Conservation (phyloP, 179 eudicot genomes). For the Actinidia chinensis region DNA sequence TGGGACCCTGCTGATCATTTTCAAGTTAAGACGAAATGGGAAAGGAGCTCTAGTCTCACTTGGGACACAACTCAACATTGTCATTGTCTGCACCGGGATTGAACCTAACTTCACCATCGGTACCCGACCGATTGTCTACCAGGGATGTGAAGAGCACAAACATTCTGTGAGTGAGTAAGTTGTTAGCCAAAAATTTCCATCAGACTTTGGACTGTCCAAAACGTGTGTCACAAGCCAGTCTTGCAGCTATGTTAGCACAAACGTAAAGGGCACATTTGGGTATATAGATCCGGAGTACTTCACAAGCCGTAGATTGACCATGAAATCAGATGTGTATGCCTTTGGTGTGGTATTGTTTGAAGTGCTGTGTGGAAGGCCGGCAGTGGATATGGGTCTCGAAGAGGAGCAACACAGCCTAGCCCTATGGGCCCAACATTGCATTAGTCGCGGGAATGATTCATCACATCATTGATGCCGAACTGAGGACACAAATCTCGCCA, state of each 20-base stretch:
- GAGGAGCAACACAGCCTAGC: conserved; percentile 26
- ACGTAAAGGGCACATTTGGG: conserved; percentile 25
- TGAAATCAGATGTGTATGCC: no score
- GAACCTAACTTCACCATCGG: conserved; percentile 23
- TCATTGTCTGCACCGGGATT: conserved; percentile 29
- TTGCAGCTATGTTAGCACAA: not conserved
- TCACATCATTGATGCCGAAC: conserved; percentile 10
- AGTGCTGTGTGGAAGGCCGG: conserved; percentile 22
- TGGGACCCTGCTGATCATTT: conserved; percentile 30
- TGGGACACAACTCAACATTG: conserved; percentile 23
- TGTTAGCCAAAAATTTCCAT: no score
- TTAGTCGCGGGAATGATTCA: conserved; percentile 18
- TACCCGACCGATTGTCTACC: no score
- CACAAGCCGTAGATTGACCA: no score
- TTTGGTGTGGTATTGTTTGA: no score
- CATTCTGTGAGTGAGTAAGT: no score
- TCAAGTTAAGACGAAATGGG: not conserved
- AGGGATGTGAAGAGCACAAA: no score
- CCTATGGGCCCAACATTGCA: conserved; percentile 27
- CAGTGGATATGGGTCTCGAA: conserved; percentile 17
- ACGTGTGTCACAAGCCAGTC: no score
- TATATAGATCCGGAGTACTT: no score
- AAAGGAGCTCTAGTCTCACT: not conserved
- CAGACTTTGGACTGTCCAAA: no score
- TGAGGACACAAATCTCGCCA: conserved; percentile 9